Conservation (phyloP, 495 filamentous ascomycete species). For the Pseudomonodictys pantanalensis region DNA sequence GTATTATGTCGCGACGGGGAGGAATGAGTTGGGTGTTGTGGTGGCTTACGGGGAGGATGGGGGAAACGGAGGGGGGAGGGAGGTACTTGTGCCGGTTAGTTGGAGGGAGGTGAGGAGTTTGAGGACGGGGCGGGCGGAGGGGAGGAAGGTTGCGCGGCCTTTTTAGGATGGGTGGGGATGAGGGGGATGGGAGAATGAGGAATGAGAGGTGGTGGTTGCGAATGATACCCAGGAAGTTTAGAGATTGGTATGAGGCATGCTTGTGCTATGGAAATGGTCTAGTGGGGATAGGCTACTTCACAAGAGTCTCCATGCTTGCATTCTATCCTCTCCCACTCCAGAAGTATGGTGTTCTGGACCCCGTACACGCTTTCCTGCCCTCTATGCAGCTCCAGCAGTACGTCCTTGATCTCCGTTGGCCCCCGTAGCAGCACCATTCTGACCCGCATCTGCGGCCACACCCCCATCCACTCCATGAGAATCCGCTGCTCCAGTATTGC, state of each 20-base stretch:
- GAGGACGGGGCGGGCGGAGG: conserved; percentile 71
- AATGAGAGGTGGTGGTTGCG: neutral
- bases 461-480: no score
- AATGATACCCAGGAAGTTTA: neutral
- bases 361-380: no score
- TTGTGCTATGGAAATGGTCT: no score
- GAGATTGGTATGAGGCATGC: neutral
- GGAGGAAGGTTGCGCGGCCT: conserved; percentile 89
- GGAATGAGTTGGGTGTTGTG: conserved; percentile 88
- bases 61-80: conserved; percentile 78
- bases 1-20: conserved; percentile 89
- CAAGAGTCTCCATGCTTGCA: no score
- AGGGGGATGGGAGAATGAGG: neutral
- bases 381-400: no score
- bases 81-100: conserved; percentile 83
- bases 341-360: no score
- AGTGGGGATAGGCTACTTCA: no score
- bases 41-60: conserved; percentile 88
- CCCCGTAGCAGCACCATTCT: no score
- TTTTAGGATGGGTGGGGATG: conserved; percentile 53
- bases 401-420: no score
- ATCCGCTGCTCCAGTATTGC: no score
- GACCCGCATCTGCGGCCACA: no score
- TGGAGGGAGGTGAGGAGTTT: conserved; percentile 93
- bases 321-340: no score